Evolutionary conservation across 148 eudicot genomes (phyloP), one percentile per base, ranked within the genome.

Genomic region (Vaccinium darrowii): DNA sequence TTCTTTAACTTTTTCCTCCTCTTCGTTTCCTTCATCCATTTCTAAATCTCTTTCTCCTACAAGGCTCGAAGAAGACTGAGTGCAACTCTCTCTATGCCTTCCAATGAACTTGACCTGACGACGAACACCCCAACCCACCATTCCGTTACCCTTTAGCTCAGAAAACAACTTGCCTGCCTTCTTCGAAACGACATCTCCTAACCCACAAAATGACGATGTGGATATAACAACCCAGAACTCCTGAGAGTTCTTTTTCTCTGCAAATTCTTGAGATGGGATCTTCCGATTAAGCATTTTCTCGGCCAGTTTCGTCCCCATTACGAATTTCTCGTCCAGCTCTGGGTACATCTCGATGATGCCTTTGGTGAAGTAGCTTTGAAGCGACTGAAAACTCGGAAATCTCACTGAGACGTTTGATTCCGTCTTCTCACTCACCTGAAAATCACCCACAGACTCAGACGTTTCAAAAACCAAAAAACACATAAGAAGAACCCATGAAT

Each of bases 401-500:
- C 90, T 86, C 83, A 97, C 92, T 2, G 95, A 86, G 13, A 97
- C 89, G 43, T 85, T 92, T 43, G 83, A 78, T 76, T 87, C 90
- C 30, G 91, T 90, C 83, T 86, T 93, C 84, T 90, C 91, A 65
- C 90, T 87, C 79, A 96, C 98, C 99, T 96, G 86, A 71, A 83
- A 69, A 69, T 69, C 39, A 69, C 74, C 0, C 74, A 1, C 74
- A 69, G 74, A 10, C 57, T 36, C 57, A 60, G 71, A 63, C 10
- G 18, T 25, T 69, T 25, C 74, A 69, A 69, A 69, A 69, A 69
- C 74, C 8, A 69, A 5, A 69, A 69, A 36, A 36, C 39, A 69
- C 15, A 1, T 69, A 69, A 2, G 12, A 47, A 52, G 18, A 12
- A 49, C 19, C 43, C 33, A 5, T 50, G 1, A 9, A 74, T 39